Evolutionary conservation across 108 stramenopile species (phyloP), one percentile per base, ranked within the genome.

Genomic region (Cylindrotheca closterium): DNA sequence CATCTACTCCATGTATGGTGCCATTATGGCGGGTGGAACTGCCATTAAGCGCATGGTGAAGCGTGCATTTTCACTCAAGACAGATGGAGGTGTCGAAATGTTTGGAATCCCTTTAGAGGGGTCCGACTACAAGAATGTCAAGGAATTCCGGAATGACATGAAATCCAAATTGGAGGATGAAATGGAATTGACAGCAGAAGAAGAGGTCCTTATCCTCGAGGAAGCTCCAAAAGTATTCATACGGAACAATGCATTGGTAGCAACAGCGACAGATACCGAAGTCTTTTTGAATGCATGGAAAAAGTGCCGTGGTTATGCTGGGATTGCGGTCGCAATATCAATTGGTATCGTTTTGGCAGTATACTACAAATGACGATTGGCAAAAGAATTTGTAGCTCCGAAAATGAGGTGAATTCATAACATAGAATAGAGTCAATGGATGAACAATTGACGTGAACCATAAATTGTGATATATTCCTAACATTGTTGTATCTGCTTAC

Each of bases 1-100:
- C 26, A 45, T 59, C n/a, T 59, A 42, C 45, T n/a, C 58, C 31
- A 59, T 59, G 58, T 45, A 59, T 25, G 30, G 58, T 18, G 58
- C 58, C 26, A 59, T 59, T 42, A 19, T 45, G 17, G 58, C 37
- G 21, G 58, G 58, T 42, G 58, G 58, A 21, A 21, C 19, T 4
- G 26, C 26, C 37, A 34, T 59, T 45, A n/a, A 22, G 22, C 33
- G 37, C 4, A 59, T 45, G 32, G 58, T 59, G 34, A 37, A 42
- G 19, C 5, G 25, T 18, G 15, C 58, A 17, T 59, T 59, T 31
- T 37, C 19, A 21, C 22, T 59, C 21, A 59, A 59, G 24, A 42
- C 33, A 18, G 37, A 45, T 5, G 8, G 10, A 8, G 58, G 58
- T 21, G 58, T 59, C 4, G 58, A 34, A 59, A 3, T 59, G n/a